Base-by-base conservation (phyloP, 352 stramenopile genomes). In the Blastocystis sp. region DNA sequence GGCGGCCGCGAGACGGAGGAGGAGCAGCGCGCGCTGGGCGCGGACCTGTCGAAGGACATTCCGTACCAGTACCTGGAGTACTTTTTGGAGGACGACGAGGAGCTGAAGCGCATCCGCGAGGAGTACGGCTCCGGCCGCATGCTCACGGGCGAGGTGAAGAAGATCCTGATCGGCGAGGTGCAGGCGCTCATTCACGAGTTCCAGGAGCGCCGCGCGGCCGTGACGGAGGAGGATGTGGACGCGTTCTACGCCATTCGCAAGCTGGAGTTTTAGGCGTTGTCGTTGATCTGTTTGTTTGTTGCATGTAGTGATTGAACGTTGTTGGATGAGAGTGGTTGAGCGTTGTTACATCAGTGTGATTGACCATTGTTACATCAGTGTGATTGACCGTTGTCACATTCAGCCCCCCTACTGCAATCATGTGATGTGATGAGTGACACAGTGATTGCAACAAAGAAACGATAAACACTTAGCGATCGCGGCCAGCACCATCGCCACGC, bases 51-150 rank as follows among this genome's bases (percentile, higher is more conserved):
- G 45, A 93, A 98, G 4, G 97, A 99, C 91, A 98, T 99, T 59
- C 93, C 95, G 59, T 99, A 97, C 91, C 96, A 99, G 92, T 99
- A 98, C 93, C 91, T 99, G 65, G 94, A 92, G 60, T 99, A 99
- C 91, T 99, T 99, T 92, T 92, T 99, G 63, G 97, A 99, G 89
- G 96, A 99, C 89, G 97, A 99, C 89, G 95, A 97, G 10, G 93
- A 98, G 91, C 92, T 99, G 69, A 93, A 91, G 34, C 91, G 93
- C 74, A 96, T 98, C 89, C 95, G 93, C 21, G 89, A 92, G n/a
- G 94, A 98, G 87, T 99, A 99, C 91, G 94, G 93, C 66, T 94
- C 92, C 21, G 97, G 97, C 52, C 94, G 92, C 63, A 91, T 96
- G 91, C 89, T 97, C 90, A 99, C 97, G 11, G 95, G 95, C 9